Percentiles rank a stretch among this genome's conserved stretches.
Conservation (phyloP, 2,329 filamentous ascomycete genomes). For the Ascosphaera apis region DNA sequence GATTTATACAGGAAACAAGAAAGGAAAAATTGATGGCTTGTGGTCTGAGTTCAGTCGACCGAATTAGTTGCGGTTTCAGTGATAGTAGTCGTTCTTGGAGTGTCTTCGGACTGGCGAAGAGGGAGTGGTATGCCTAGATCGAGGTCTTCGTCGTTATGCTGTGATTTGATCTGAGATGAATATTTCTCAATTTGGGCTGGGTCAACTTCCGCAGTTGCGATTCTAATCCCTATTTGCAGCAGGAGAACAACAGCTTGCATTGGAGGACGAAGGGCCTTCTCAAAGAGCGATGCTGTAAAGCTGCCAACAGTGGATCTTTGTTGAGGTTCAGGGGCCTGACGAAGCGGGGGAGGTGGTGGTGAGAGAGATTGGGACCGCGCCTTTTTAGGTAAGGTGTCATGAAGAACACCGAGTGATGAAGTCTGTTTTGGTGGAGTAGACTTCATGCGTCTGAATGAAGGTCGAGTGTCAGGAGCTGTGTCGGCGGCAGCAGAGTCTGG, state of each 20-base stretch:
- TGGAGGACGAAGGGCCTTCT: slow-evolving; percentile 63
- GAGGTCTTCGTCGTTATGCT: too few relatives aligned
- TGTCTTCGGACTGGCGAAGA: too few relatives aligned
- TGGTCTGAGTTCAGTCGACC: too few relatives aligned
- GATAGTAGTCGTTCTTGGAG: too few relatives aligned
- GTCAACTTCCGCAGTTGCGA: too few relatives aligned
- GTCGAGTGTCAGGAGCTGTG: background rate
- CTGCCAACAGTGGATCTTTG: slow-evolving; percentile 24
- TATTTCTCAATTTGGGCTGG: too few relatives aligned
- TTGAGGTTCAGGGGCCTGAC: slow-evolving; percentile 12
- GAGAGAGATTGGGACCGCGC: slow-evolving; percentile 12
- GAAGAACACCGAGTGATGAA: background rate
- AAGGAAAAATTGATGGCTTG: too few relatives aligned
- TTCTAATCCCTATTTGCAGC: slow-evolving; percentile 56
- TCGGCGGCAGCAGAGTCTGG: too few relatives aligned
- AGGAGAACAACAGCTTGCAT: slow-evolving; percentile 56
- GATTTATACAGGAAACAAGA: too few relatives aligned
- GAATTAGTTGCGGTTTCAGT: too few relatives aligned
- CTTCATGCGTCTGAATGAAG: background rate
- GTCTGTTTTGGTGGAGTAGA: background rate
- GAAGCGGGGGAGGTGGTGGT: slow-evolving; percentile 16
- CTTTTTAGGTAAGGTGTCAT: background rate
- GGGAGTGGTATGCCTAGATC: too few relatives aligned
- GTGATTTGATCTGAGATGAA: too few relatives aligned
- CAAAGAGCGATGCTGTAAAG: slow-evolving; percentile 42